Evolutionary conservation across 2,329 filamentous ascomycete species (phyloP).

Genomic region (Metarhizium sp.): DNA sequence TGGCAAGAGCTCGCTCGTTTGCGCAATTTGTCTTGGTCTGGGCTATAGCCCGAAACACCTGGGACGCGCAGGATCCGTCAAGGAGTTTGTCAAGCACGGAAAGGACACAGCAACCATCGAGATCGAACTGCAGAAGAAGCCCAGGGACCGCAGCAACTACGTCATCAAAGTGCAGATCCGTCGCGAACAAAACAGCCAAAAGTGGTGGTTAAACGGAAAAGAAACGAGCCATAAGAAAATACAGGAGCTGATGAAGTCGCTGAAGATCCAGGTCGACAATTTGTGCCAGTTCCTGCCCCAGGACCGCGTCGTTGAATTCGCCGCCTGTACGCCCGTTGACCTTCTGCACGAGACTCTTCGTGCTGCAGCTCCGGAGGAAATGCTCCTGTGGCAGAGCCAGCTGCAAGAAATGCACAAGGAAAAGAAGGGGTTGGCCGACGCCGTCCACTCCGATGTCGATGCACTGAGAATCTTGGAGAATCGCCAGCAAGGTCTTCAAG

Average conservation of each 20-base stretch:
- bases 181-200: constrained; percentile 70
- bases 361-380: constrained; percentile 73
- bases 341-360: constrained; percentile 78
- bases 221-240: constrained; percentile 54
- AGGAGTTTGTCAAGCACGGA: constrained; percentile 91
- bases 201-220: constrained; percentile 68
- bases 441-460: constrained; percentile 50
- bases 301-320: constrained; percentile 91
- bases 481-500: constrained; percentile 65
- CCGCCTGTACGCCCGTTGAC: constrained; percentile 70
- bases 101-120: constrained; percentile 71
- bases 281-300: constrained; percentile 95
- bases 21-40: constrained; percentile 87
- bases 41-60: constrained; percentile 76
- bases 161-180: constrained; percentile 69
- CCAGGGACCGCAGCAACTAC: constrained; percentile 53
- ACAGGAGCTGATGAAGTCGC: constrained; percentile 54
- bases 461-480: constrained; percentile 57
- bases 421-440: constrained; percentile 52
- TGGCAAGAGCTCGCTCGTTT: constrained; percentile 94
- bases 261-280: constrained; percentile 95
- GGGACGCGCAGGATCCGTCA: constrained; percentile 73
- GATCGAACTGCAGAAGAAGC: constrained; percentile 71
- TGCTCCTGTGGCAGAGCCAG: constrained; percentile 67
- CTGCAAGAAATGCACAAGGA: constrained; percentile 62